Percentiles rank a stretch among this genome's conserved stretches.
These are phyloP conservation scores for Kluyveromyces sp. DNA, from an alignment of 1,139 yeast species.

Conservation along the genomic window DNA sequence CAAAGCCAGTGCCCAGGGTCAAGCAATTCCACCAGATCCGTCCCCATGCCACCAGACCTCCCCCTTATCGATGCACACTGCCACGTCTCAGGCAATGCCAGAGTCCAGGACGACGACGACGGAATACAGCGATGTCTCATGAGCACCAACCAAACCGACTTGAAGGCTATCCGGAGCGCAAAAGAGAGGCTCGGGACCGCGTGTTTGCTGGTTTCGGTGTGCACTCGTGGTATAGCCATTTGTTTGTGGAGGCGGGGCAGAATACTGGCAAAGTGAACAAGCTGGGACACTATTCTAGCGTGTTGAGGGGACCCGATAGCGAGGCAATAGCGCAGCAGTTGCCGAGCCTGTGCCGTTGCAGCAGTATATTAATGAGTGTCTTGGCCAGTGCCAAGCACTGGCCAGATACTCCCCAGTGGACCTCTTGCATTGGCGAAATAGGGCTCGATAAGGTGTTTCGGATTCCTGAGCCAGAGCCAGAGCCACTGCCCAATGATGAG, in stretches of 20 bases:
- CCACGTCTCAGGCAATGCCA: constrained; percentile 35
- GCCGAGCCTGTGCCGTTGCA: constrained; percentile 45
- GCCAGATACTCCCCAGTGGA: constrained; percentile 10
- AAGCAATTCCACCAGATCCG: too few species aligned
- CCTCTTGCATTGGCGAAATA: constrained; percentile 64
- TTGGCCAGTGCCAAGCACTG: not conserved
- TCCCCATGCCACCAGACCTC: not conserved
- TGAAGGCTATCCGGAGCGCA: too few species aligned
- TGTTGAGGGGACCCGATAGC: constrained; percentile 25
- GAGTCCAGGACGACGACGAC: not conserved
- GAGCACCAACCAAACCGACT: constrained; percentile 53
- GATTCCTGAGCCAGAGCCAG: constrained; percentile 45
- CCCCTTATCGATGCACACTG: constrained; percentile 54
- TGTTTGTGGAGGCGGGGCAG: constrained; percentile 39
- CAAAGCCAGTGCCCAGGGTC: too few species aligned
- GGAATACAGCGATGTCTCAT: constrained; percentile 33
- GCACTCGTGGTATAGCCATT: constrained; percentile 87
- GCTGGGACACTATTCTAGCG: constrained; percentile 44
- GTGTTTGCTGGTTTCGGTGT: constrained; percentile 52
- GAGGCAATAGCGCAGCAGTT: constrained; percentile 36
- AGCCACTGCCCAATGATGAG: constrained; percentile 12
- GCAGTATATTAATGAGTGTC: constrained; percentile 22
- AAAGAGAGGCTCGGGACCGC: constrained; percentile 31
- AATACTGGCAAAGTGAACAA: constrained; percentile 25
- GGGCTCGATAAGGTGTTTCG: constrained; percentile 78